These are phyloP conservation scores for Picea glauca DNA, from an alignment of 75 land plant species.

Conservation along the genomic window DNA sequence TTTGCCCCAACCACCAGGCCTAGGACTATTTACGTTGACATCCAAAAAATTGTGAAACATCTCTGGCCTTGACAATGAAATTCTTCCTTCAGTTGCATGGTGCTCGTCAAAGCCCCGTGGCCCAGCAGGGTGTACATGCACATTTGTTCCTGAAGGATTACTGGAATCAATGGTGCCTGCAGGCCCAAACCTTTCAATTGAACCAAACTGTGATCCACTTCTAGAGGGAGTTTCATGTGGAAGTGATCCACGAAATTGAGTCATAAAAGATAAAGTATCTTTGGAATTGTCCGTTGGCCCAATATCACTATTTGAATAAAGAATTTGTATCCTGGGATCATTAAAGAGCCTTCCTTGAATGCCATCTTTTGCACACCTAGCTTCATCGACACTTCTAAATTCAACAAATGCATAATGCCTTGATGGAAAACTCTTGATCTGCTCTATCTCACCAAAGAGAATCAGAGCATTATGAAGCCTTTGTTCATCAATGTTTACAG, in stretches of 20 bases:
- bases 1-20: slow-evolving; percentile 40
- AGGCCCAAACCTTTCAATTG: slow-evolving; percentile 27
- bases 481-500: slow-evolving; percentile 74
- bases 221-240: slow-evolving; percentile 25
- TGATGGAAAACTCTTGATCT: slow-evolving; percentile 67
- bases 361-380: slow-evolving; percentile 83
- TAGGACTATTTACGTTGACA: slow-evolving; percentile 10
- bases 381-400: slow-evolving; percentile 84
- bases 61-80: slow-evolving; percentile 17
- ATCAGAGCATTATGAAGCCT: slow-evolving; percentile 85
- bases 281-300: slow-evolving; percentile 34
- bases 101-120: slow-evolving; percentile 24
- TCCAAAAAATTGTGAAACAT: slow-evolving; percentile 16
- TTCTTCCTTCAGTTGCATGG: slow-evolving; percentile 12
- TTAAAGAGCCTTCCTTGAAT: slow-evolving; percentile 81
- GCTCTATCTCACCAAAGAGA: slow-evolving; percentile 89
- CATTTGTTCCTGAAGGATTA: slow-evolving; percentile 25
- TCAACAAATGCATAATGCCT: slow-evolving; percentile 85
- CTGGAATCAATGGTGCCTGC: slow-evolving; percentile 17
- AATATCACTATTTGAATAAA: slow-evolving; percentile 68
- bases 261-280: slow-evolving; percentile 18
- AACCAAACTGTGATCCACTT: slow-evolving; percentile 5
- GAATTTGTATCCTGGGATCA: slow-evolving; percentile 82
- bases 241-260: slow-evolving; percentile 21
- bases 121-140: slow-evolving; percentile 26